Evolutionary conservation across 495 filamentous ascomycete genomes (phyloP).

Genomic region (Trichoderma reesei): DNA sequence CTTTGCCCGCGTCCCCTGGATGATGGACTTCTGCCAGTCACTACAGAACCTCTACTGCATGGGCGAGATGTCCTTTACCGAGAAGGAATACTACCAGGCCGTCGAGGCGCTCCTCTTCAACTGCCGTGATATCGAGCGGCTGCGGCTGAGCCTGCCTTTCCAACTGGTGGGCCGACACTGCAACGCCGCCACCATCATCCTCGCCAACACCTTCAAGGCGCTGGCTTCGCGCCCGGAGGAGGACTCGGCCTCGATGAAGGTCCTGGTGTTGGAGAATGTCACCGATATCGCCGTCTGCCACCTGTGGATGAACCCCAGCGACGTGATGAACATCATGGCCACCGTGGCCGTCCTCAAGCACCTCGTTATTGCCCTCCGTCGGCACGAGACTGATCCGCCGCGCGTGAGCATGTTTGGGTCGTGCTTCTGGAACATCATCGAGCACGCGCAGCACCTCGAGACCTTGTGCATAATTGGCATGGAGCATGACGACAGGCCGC

Average conservation of each 20-base stretch:
- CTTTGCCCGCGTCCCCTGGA: conserved; percentile 14
- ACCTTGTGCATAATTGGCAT: conserved; percentile 19
- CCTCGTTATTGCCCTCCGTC: conserved; percentile 18
- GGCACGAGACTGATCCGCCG: conserved; percentile 14
- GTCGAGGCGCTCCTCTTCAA: conserved; percentile 17
- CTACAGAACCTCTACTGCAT: conserved; percentile 17
- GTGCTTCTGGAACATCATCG: conserved; percentile 20
- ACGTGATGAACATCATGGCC: conserved; percentile 21
- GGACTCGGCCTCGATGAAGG: conserved; percentile 14
- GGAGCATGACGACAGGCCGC: conserved; percentile 15
- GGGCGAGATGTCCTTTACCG: conserved; percentile 20
- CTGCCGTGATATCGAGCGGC: conserved; percentile 13
- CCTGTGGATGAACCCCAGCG: conserved; percentile 21
- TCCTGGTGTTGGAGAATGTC: conserved; percentile 19
- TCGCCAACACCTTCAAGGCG: conserved; percentile 20
- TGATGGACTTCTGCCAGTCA: conserved; percentile 13
- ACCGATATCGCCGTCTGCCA: conserved; percentile 16
- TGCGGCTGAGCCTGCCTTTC: conserved; percentile 19
- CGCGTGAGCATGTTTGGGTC: conserved; percentile 15
- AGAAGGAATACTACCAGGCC: conserved; percentile 17
- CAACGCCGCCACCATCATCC: conserved; percentile 20
- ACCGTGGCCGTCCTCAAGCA: conserved; percentile 13
- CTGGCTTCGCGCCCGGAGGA: conserved; percentile 17
- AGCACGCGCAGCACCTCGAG: conserved; percentile 16
- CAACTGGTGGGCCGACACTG: conserved; percentile 15